These are phyloP conservation scores for Pseudopithomyces chartarum DNA, from an alignment of 2,329 filamentous ascomycete genomes.

Conservation along the genomic window DNA sequence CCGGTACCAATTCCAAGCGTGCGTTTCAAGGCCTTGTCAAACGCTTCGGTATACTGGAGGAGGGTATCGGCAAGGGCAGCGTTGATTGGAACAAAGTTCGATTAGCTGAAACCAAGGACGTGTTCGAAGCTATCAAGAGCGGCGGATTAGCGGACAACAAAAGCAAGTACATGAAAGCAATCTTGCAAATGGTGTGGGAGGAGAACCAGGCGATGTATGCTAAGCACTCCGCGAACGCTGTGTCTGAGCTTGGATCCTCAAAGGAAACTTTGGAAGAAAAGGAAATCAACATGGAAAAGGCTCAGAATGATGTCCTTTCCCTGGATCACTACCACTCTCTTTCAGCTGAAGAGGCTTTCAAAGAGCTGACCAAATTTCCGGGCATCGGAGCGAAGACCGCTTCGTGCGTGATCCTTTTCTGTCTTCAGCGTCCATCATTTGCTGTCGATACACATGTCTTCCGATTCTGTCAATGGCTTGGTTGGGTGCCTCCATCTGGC, in stretches of 20 bases:
- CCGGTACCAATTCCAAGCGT: conserved; percentile 64
- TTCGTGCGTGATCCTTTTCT: conserved; percentile 68
- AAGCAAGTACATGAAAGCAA: conserved; percentile 72
- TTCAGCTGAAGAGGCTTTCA: conserved; percentile 61
- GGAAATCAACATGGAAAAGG: conserved; percentile 61
- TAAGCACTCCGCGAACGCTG: conserved; percentile 48
- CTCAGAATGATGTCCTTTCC: conserved; percentile 65
- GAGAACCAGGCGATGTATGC: conserved; percentile 66
- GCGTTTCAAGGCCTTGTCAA: conserved; percentile 70
- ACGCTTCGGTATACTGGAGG: conserved; percentile 66
- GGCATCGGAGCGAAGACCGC: conserved; percentile 71
- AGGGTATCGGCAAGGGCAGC: conserved; percentile 70
- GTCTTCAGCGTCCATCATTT: conserved; percentile 66
- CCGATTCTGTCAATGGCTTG: conserved; percentile 64
- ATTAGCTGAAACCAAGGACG: conserved; percentile 60
- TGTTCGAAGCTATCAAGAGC: conserved; percentile 71
- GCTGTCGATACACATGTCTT: conserved; percentile 72
- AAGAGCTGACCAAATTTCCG: conserved; percentile 62
- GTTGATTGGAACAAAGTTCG: conserved; percentile 77
- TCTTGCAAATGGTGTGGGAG: conserved; percentile 72
- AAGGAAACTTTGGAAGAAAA: conserved; percentile 58
- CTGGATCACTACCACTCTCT: conserved; percentile 65
- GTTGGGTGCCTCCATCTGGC: conserved; percentile 60
- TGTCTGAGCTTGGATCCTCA: conserved; percentile 46
- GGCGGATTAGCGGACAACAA: conserved; percentile 76